Conservation (phyloP, 768 basidiomycete species). For the Grammothele lineata region DNA sequence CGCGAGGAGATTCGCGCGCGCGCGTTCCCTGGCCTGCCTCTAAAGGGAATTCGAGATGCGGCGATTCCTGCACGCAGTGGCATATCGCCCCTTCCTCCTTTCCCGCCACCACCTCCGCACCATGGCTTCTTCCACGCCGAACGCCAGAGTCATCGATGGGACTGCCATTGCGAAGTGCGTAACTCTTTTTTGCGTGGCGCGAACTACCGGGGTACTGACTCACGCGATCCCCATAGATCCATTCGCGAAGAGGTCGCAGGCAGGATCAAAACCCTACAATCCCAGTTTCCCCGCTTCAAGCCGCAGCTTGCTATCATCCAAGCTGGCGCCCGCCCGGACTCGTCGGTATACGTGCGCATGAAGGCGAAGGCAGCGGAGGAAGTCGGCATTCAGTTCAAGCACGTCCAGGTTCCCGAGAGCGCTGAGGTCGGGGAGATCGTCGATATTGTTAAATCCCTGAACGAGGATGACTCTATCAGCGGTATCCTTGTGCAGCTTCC, state of each 20-base stretch:
- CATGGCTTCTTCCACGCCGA: conserved; percentile 29
- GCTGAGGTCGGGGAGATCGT: conserved; percentile 75
- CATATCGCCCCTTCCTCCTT: conserved; percentile 15
- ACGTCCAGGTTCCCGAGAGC: conserved; percentile 68
- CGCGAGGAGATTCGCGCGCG: conserved; percentile 9
- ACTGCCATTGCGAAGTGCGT: conserved; percentile 78
- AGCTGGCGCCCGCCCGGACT: conserved; percentile 90
- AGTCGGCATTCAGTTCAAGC: conserved; percentile 84
- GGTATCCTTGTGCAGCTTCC: conserved; percentile 97
- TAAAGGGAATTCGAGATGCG: conserved; percentile 22
- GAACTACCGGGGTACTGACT: too few relatives aligned
- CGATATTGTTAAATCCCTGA: conserved; percentile 72
- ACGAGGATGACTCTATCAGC: conserved; percentile 74
- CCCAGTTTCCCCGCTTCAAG: conserved; percentile 80
- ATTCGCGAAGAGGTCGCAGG: conserved; percentile 75
- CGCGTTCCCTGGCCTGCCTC: conserved; percentile 19
- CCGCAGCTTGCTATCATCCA: conserved; percentile 91
- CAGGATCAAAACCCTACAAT: conserved; percentile 59
- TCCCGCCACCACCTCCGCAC: conserved; percentile 17
- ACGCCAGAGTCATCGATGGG: conserved; percentile 73
- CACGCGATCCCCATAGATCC: conserved; percentile 46
- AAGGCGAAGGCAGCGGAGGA: conserved; percentile 94
- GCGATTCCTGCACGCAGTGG: conserved; percentile 14
- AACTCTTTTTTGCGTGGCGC: conserved; percentile 1
- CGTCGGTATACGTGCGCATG: conserved; percentile 92